Evolutionary conservation across 768 basidiomycete genomes (phyloP).

Genomic region (Lentinula raphanica): DNA sequence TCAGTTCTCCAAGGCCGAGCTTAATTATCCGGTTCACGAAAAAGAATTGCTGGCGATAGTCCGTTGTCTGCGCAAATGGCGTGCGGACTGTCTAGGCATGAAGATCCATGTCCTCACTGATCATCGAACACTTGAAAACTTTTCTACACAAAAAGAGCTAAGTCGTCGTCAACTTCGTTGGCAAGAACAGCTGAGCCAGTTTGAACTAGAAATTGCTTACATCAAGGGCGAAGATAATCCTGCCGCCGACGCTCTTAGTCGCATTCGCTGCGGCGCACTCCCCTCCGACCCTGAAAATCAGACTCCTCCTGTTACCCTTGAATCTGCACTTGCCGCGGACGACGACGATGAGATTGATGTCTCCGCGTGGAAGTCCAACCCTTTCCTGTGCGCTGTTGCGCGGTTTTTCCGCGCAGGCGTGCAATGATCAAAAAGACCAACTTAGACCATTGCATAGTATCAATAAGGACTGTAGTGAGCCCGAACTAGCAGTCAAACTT

Average conservation of each 20-base stretch:
- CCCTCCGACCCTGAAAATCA: too few species aligned
- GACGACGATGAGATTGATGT: background rate
- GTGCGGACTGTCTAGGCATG: constrained; percentile 12
- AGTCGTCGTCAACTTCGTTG: constrained; percentile 22
- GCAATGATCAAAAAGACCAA: too few species aligned
- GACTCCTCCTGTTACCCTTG: too few species aligned
- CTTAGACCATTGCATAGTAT: too few species aligned
- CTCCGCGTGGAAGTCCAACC: too few species aligned
- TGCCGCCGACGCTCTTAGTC: constrained; percentile 25
- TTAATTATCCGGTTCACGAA: constrained; percentile 25
- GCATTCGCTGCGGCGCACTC: background rate
- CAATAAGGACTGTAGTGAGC: too few species aligned
- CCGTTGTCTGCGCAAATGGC: constrained; percentile 16
- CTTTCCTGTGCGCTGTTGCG: too few species aligned
- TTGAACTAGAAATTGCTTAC: constrained; percentile 24
- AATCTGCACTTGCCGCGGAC: too few species aligned
- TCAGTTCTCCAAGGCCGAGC: constrained; percentile 17
- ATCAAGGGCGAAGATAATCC: constrained; percentile 22
- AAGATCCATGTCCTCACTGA: constrained; percentile 23
- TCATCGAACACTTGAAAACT: constrained; percentile 26
- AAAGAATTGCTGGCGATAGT: constrained; percentile 29
- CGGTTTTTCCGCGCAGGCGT: too few species aligned
- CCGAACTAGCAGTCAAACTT: too few species aligned
- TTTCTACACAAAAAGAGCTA: constrained; percentile 20
- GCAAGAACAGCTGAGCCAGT: constrained; percentile 24